phyloP scores from a whole-genome alignment of 2,329 filamentous ascomycete species.

The Trichoderma afroharzianum region DNA sequence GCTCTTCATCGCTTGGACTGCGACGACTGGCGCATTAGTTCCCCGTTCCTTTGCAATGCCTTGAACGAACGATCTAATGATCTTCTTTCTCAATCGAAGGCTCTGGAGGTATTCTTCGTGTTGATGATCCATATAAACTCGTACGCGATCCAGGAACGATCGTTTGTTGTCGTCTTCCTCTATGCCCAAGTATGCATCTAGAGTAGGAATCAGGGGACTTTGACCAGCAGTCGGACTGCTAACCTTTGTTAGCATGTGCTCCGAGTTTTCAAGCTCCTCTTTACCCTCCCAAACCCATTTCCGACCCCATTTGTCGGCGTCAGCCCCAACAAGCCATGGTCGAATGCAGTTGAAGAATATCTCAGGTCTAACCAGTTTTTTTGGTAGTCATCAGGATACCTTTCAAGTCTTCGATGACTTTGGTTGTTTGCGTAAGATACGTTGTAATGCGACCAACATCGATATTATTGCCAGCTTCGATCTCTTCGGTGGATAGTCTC shows the following conservation, averaged over 20 bases:
- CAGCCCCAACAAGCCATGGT: background rate
- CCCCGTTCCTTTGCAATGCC: background rate
- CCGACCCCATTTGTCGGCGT: background rate
- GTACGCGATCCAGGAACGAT: background rate
- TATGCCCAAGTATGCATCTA: background rate
- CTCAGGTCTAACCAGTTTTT: background rate
- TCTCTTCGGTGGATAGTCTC: background rate
- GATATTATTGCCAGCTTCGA: background rate
- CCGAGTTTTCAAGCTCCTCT: background rate
- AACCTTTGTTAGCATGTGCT: background rate
- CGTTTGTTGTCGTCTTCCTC: background rate
- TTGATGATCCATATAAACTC: background rate
- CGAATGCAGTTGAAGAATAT: background rate
- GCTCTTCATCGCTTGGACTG: background rate
- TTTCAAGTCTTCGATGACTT: background rate
- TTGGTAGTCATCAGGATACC: background rate
- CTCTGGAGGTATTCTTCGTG: background rate
- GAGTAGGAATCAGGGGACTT: background rate
- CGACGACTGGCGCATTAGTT: background rate
- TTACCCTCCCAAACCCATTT: background rate
- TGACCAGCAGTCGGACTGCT: background rate
- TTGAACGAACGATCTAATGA: background rate
- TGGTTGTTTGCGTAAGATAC: background rate
- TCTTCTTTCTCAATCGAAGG: background rate
- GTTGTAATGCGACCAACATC: background rate